phyloP scores from a whole-genome alignment of 257 asterid species.

The Euphrasia confusa region DNA sequence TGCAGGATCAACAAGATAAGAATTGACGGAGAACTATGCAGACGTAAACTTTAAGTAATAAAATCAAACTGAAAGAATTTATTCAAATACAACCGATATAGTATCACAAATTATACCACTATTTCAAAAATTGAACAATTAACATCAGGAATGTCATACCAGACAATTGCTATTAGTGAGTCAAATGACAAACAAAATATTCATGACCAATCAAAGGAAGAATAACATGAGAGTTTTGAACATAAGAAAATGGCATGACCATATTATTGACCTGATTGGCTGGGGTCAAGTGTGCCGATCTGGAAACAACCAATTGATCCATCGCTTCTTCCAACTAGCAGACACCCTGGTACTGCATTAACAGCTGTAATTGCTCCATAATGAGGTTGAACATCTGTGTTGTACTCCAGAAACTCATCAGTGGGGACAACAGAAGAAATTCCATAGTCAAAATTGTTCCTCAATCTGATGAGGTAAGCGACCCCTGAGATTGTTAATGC shows the following conservation, averaged over 20 bases:
- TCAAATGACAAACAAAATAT: conserved; percentile 15
- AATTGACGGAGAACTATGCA: conserved; percentile 5
- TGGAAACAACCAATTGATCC: conserved; percentile 71
- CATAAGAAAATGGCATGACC: conserved; percentile 17
- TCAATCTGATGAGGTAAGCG: conserved; percentile 66
- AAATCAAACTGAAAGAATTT: not conserved
- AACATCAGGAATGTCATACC: conserved; percentile 8
- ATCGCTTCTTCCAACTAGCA: conserved; percentile 74
- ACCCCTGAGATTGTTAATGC: conserved; percentile 72
- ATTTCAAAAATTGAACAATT: not conserved
- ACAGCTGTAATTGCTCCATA: conserved; percentile 57
- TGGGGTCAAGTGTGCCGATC: conserved; percentile 63
- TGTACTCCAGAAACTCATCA: conserved; percentile 57
- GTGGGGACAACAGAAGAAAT: conserved; percentile 48
- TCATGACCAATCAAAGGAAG: conserved; percentile 6
- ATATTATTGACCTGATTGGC: conserved; percentile 54
- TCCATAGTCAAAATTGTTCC: conserved; percentile 53
- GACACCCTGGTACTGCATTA: conserved; percentile 55
- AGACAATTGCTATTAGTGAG: conserved; percentile 11
- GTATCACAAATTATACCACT: not conserved
- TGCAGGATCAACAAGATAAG: conserved; percentile 1
- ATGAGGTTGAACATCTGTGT: conserved; percentile 46
- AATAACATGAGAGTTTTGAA: conserved; percentile 11
- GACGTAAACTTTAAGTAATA: conserved; percentile 16
- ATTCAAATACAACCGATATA: not conserved